Percentiles rank a stretch among this genome's conserved stretches.
Evolutionary conservation across 768 basidiomycete genomes (phyloP).

Genomic region (Leccinum pellstonianum): DNA sequence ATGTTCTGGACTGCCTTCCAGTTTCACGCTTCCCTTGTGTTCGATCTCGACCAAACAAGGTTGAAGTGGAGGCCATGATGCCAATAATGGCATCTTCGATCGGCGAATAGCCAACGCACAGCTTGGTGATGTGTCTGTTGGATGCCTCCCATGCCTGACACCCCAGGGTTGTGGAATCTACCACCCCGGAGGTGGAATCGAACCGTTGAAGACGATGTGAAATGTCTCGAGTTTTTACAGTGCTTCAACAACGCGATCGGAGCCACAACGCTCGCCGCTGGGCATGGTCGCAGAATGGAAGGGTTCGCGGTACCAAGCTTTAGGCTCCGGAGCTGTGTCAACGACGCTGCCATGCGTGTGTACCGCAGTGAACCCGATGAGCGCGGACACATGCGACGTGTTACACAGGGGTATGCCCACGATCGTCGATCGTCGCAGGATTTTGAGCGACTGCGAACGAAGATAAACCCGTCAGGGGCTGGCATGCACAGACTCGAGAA

Average conservation of each 20-base stretch:
- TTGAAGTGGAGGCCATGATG: constrained; percentile 13
- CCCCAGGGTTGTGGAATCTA: background rate
- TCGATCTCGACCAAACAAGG: constrained; percentile 11
- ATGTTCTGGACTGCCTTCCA: constrained; percentile 12
- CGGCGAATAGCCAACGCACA: constrained; percentile 19
- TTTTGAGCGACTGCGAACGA: constrained; percentile 4
- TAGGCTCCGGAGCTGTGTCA: constrained; percentile 10
- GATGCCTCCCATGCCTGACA: constrained; percentile 5
- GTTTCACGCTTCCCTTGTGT: background rate
- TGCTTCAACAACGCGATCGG: constrained; percentile 13
- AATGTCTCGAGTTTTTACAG: constrained; percentile 17
- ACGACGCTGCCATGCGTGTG: constrained; percentile 9
- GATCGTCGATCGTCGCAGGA: constrained; percentile 6
- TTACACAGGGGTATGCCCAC: constrained; percentile 1
- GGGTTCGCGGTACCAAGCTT: constrained; percentile 17
- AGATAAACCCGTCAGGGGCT: constrained; percentile 11
- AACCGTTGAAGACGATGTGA: constrained; percentile 20
- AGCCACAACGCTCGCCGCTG: constrained; percentile 9
- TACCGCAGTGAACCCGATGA: constrained; percentile 12
- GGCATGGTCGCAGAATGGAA: constrained; percentile 1
- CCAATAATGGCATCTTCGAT: constrained; percentile 4
- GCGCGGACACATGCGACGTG: constrained; percentile 4
- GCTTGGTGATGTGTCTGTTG: constrained; percentile 12
- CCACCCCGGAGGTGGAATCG: background rate
- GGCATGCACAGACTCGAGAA: constrained; percentile 12